Conservation (phyloP, 495 filamentous ascomycete species). For the Aspergillus affinis region DNA sequence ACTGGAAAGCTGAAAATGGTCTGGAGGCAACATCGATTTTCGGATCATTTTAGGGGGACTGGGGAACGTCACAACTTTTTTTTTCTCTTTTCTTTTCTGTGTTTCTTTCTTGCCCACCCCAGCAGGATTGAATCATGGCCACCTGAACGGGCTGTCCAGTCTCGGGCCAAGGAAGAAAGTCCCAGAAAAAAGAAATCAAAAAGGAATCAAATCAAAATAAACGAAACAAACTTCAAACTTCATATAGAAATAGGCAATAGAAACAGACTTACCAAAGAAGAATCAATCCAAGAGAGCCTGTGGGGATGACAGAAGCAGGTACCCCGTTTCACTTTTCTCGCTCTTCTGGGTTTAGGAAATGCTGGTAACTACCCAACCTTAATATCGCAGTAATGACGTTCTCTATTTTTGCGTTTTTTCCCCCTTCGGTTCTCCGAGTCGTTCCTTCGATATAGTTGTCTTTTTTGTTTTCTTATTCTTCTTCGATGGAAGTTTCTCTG, state of each 20-base stretch:
- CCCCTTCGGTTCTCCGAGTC: neutral
- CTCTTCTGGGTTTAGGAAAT: slow-evolving; percentile 1
- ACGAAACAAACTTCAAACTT: slow-evolving; percentile 3
- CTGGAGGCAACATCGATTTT: slow-evolving; percentile 8
- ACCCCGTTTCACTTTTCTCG: slow-evolving; percentile 22
- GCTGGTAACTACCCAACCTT: slow-evolving; percentile 11
- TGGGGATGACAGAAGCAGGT: slow-evolving; percentile 26
- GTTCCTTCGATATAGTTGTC: neutral
- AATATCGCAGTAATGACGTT: slow-evolving; percentile 12
- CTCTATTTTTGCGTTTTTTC: slow-evolving; percentile 8
- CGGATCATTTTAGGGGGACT: slow-evolving; percentile 4
- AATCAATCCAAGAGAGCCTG: slow-evolving; percentile 5
- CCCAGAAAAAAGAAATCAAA: no score
- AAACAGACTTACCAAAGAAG: slow-evolving; percentile 16
- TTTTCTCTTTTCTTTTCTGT: no score
- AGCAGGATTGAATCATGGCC: no score
- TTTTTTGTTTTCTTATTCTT: neutral
- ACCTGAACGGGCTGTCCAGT: no score
- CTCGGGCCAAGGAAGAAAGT: neutral
- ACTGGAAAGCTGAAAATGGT: slow-evolving; percentile 3
- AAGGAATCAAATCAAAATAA: neutral
- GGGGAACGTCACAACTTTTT: slow-evolving; percentile 9
- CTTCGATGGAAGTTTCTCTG: neutral
- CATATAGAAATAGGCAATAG: slow-evolving; percentile 9
- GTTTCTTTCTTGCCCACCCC: neutral